Evolutionary conservation across 805 yeast genomes (phyloP).

Genomic region (Candida ficus): DNA sequence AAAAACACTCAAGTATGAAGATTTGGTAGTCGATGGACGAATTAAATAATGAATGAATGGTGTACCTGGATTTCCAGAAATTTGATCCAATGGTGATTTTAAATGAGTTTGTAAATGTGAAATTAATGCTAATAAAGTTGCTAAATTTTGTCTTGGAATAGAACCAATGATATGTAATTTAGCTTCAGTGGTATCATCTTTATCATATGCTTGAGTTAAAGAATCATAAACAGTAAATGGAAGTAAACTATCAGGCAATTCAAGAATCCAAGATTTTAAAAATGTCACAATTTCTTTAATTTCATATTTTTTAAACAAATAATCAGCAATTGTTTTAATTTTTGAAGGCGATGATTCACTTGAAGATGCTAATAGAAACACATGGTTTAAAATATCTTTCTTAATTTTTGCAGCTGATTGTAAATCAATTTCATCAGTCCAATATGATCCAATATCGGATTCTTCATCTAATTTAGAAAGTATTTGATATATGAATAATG

Average conservation of each 20-base stretch:
- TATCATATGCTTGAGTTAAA: conserved; percentile 13
- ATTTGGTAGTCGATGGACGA: conserved; percentile 20
- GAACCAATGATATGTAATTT: conserved; percentile 17
- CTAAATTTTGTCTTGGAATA: conserved; percentile 27
- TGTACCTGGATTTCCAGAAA: conserved; percentile 5
- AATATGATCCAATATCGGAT: conserved; percentile 7
- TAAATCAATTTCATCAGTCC: conserved; percentile 17
- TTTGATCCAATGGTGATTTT: conserved; percentile 5
- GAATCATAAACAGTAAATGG: conserved; percentile 31
- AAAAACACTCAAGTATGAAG: conserved; percentile 2
- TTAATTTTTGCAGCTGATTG: conserved; percentile 15
- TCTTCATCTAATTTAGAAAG: conserved; percentile 8
- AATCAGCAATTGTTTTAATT: conserved; percentile 5
- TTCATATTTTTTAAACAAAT: conserved; percentile 9
- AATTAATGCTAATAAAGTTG: conserved; percentile 20
- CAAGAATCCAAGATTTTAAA: conserved; percentile 51
- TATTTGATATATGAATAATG: conserved; percentile 14
- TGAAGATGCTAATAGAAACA: not conserved
- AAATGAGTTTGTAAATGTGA: conserved; percentile 13
- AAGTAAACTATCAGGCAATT: conserved; percentile 53
- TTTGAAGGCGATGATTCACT: not conserved
- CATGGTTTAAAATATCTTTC: conserved; percentile 1
- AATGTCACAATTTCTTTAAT: conserved; percentile 30
- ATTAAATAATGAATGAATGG: conserved; percentile 24
- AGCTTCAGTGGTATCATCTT: conserved; percentile 4